Percentiles rank a stretch among this genome's conserved stretches.
phyloP scores from a whole-genome alignment of 306 rosid genomes.

The Heteromeles arbutifolia region DNA sequence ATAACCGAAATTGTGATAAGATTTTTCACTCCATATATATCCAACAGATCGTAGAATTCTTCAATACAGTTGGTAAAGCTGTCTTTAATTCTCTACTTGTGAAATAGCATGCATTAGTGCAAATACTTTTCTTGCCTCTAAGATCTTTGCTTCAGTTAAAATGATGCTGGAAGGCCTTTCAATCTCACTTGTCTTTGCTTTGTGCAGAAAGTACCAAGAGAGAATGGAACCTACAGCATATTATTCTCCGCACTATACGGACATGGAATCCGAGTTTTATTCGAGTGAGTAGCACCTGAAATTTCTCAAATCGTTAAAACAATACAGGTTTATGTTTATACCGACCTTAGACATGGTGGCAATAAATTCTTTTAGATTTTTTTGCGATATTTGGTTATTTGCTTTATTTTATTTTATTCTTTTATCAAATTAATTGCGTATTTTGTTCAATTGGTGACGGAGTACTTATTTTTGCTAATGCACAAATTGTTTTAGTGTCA shows the following conservation, averaged over 20 bases:
- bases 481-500: constrained; percentile 27
- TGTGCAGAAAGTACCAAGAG: constrained; percentile 54
- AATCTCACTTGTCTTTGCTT: background rate
- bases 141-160: background rate
- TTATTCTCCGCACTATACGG: constrained; percentile 23
- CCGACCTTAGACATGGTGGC: background rate
- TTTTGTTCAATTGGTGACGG: background rate
- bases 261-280: constrained; percentile 40
- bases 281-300: constrained; percentile 46
- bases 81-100: too few relatives aligned
- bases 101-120: background rate
- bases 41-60: too few relatives aligned
- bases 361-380: background rate
- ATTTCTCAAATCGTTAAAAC: background rate
- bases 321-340: too few relatives aligned
- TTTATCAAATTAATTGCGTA: background rate
- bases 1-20: too few relatives aligned
- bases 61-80: background rate
- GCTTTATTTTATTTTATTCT: background rate
- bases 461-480: background rate
- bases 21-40: too few relatives aligned
- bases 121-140: background rate
- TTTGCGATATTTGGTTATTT: background rate
- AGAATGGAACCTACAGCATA: constrained; percentile 34
- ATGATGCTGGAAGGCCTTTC: background rate